Evolutionary conservation across 371 early-diverging fungal genomes (phyloP).

Genomic region (Mucor piriformis): DNA sequence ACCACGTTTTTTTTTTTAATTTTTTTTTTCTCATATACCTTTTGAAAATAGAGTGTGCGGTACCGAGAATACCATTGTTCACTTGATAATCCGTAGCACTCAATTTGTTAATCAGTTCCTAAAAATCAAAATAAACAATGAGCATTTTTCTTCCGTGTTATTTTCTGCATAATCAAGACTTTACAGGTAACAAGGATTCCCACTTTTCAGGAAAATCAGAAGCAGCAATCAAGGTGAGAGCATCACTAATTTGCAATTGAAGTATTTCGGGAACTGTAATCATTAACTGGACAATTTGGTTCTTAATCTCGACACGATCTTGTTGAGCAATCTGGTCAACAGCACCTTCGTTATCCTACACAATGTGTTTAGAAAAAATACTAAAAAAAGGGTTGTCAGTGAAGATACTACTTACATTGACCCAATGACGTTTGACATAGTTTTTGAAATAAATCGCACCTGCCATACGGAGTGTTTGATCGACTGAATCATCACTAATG

Average conservation of each 20-base stretch:
- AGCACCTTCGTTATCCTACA: slow-evolving; percentile 54
- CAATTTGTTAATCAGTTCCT: slow-evolving; percentile 80
- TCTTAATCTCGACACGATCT: slow-evolving; percentile 85
- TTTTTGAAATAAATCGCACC: slow-evolving; percentile 95
- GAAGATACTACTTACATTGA: slow-evolving; percentile 52
- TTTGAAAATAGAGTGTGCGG: slow-evolving; percentile 93
- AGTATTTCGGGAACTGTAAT: slow-evolving; percentile 76
- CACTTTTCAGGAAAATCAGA: slow-evolving; percentile 91
- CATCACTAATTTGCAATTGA: slow-evolving; percentile 91
- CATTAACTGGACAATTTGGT: slow-evolving; percentile 84
- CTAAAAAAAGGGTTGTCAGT: not conserved
- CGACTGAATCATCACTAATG: slow-evolving; percentile 60
- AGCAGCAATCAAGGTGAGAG: slow-evolving; percentile 88
- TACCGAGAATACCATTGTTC: slow-evolving; percentile 91
- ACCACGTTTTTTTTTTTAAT: not conserved
- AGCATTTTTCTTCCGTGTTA: not conserved
- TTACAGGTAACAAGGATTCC: slow-evolving; percentile 81
- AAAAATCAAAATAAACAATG: slow-evolving; percentile 5
- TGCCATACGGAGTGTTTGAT: slow-evolving; percentile 73
- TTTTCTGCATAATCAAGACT: slow-evolving; percentile 3
- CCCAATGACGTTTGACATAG: slow-evolving; percentile 89
- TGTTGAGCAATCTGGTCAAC: slow-evolving; percentile 58
- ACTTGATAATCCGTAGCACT: slow-evolving; percentile 75
- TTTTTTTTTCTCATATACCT: slow-evolving; percentile 54
- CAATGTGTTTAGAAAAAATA: not conserved